Percentiles rank a stretch among this genome's conserved stretches.
phyloP scores from a whole-genome alignment of 2,329 filamentous ascomycete species.

The Trichoderma lentiforme region DNA sequence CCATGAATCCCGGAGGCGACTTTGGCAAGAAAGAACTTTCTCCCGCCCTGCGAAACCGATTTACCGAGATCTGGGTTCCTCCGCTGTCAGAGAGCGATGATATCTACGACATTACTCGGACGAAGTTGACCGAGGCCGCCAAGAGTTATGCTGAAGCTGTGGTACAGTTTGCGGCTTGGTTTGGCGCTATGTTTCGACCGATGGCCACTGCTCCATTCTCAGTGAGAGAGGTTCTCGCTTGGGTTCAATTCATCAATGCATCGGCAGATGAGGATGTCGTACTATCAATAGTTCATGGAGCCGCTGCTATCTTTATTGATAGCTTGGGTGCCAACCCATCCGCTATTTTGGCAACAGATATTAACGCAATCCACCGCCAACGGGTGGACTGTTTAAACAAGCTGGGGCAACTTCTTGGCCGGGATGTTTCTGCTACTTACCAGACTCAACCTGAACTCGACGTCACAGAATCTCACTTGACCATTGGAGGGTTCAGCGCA shows the following conservation, averaged over 20 bases:
- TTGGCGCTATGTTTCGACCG: constrained; percentile 76
- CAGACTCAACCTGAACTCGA: constrained; percentile 57
- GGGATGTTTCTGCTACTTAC: constrained; percentile 65
- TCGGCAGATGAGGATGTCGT: constrained; percentile 46
- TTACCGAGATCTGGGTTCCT: constrained; percentile 98
- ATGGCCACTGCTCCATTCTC: constrained; percentile 75
- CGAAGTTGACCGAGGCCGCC: constrained; percentile 62
- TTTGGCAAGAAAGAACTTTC: constrained; percentile 98
- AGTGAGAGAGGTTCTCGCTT: constrained; percentile 86
- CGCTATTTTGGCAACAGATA: constrained; percentile 71
- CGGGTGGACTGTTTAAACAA: constrained; percentile 69
- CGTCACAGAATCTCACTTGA: constrained; percentile 50
- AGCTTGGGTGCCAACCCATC: constrained; percentile 93
- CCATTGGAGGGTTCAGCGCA: constrained; percentile 73
- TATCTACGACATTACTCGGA: constrained; percentile 77
- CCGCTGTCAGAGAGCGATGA: constrained; percentile 81
- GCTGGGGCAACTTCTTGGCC: constrained; percentile 62
- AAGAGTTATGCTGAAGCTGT: constrained; percentile 63
- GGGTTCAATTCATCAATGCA: constrained; percentile 85
- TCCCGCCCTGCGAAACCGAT: constrained; percentile 88
- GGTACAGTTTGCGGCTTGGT: constrained; percentile 89
- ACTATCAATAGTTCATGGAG: constrained; percentile 69
- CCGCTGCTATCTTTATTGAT: constrained; percentile 93
- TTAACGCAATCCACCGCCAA: constrained; percentile 67
- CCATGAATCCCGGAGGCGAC: constrained; percentile 98